Evolutionary conservation across 352 stramenopile genomes (phyloP).

Genomic region (Phytophthora macrochlamydospora): DNA sequence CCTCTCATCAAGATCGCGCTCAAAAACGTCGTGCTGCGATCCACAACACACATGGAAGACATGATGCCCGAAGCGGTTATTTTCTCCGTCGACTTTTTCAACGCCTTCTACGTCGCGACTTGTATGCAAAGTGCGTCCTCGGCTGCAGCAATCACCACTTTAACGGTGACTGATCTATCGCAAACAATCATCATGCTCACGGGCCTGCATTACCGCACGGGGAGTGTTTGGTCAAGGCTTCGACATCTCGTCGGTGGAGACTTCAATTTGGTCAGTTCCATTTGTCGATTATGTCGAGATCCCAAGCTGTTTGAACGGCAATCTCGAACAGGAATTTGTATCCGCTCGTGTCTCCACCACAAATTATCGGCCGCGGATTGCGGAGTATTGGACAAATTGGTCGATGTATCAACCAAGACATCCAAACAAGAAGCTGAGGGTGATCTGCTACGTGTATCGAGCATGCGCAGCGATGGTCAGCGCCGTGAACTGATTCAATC

Average conservation of each 20-base stretch:
- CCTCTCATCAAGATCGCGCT: background rate
- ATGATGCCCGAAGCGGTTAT: background rate
- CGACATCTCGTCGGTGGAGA: too few relatives aligned
- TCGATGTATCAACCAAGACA: background rate
- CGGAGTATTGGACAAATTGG: too few relatives aligned
- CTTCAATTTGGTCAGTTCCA: background rate
- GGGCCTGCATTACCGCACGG: too few relatives aligned
- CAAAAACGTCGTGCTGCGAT: background rate
- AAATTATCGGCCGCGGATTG: background rate
- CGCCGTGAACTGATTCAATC: too few relatives aligned
- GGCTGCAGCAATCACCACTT: background rate
- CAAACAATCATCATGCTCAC: background rate
- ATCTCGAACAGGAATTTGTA: background rate
- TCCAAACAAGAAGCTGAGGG: background rate
- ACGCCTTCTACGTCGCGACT: background rate
- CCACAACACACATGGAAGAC: background rate
- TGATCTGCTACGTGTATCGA: background rate
- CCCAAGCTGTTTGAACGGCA: background rate
- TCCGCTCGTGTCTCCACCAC: background rate
- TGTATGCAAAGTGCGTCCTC: background rate
- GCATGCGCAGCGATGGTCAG: too few relatives aligned
- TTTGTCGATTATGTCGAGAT: background rate
- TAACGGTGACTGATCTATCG: background rate
- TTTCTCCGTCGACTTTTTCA: background rate
- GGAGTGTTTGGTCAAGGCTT: too few relatives aligned